phyloP scores from a whole-genome alignment of 345 rosid species.

The Adansonia digitata region DNA sequence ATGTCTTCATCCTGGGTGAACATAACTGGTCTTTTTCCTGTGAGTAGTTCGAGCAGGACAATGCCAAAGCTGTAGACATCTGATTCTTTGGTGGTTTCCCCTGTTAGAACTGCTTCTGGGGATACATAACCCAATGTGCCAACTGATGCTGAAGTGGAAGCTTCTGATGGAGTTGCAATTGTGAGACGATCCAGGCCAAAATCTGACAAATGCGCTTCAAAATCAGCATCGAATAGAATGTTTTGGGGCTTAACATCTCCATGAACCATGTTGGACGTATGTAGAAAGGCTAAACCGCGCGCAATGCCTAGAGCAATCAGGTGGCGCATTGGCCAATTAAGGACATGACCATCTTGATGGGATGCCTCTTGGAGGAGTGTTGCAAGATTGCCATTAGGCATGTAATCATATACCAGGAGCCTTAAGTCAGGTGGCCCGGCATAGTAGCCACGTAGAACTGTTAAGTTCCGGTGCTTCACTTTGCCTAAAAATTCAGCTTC shows the following conservation, averaged over 20 bases:
- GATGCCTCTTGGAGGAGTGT: slow-evolving; percentile 96
- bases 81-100: slow-evolving; percentile 61
- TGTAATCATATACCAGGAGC: slow-evolving; percentile 84
- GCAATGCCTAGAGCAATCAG: slow-evolving; percentile 92
- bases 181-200: slow-evolving; percentile 72
- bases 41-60: slow-evolving; percentile 71
- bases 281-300: slow-evolving; percentile 82
- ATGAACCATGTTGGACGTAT: slow-evolving; percentile 69
- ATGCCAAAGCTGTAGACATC: slow-evolving; percentile 97
- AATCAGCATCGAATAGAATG: slow-evolving; percentile 89
- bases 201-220: slow-evolving; percentile 91
- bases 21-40: slow-evolving; percentile 88
- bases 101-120: slow-evolving; percentile 62
- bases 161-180: slow-evolving; percentile 41
- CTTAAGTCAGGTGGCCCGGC: slow-evolving; percentile 78
- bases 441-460: slow-evolving; percentile 83
- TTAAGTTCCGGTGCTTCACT: slow-evolving; percentile 83
- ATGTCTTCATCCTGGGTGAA: slow-evolving; percentile 90
- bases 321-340: slow-evolving; percentile 99
- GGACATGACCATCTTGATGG: slow-evolving; percentile 93
- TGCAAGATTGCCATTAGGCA: slow-evolving; percentile 94
- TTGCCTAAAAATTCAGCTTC: slow-evolving; percentile 82
- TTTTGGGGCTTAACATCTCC: slow-evolving; percentile 92
- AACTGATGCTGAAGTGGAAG: slow-evolving; percentile 48
- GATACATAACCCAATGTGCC: slow-evolving; percentile 84